Conservation (phyloP, 1,139 yeast species). For the Candida tetrigidarum region DNA sequence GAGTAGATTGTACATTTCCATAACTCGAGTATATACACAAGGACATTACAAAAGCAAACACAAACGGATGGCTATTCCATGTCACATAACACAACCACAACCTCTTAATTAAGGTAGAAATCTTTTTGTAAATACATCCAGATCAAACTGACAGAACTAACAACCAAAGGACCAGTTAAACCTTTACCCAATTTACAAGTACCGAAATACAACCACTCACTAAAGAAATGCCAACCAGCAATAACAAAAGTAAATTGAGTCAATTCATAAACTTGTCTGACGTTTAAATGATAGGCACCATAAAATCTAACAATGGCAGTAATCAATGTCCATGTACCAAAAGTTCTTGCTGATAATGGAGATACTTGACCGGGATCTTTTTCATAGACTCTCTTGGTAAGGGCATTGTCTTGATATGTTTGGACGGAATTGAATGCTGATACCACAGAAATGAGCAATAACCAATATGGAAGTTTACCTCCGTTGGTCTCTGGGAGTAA, state of each 20-base stretch:
- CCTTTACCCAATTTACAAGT: slow-evolving; percentile 90
- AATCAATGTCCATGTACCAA: slow-evolving; percentile 96
- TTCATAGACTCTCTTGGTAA: slow-evolving; percentile 82
- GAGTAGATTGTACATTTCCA: too few relatives aligned
- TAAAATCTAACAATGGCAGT: slow-evolving; percentile 84
- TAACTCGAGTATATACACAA: too few relatives aligned
- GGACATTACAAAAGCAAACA: too few relatives aligned
- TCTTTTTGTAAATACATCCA: slow-evolving; percentile 68
- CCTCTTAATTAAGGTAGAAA: slow-evolving; percentile 33
- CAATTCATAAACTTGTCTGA: slow-evolving; percentile 74
- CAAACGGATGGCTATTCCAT: too few relatives aligned
- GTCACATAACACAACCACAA: too few relatives aligned
- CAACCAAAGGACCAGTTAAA: slow-evolving; percentile 82
- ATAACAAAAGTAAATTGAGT: slow-evolving; percentile 82
- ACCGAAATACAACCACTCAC: slow-evolving; percentile 80
- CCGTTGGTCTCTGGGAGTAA: slow-evolving; percentile 35
- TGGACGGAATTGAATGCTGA: slow-evolving; percentile 90
- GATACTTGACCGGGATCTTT: slow-evolving; percentile 52
- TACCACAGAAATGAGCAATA: slow-evolving; percentile 73
- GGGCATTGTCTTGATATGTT: slow-evolving; percentile 61
- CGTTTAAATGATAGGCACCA: slow-evolving; percentile 77
- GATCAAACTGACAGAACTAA: slow-evolving; percentile 54
- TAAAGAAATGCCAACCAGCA: slow-evolving; percentile 82
- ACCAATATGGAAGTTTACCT: slow-evolving; percentile 51
- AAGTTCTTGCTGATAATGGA: slow-evolving; percentile 85